Evolutionary conservation across 1,284 basidiomycete species (phyloP).

Genomic region (Clitocybe nebularis): DNA sequence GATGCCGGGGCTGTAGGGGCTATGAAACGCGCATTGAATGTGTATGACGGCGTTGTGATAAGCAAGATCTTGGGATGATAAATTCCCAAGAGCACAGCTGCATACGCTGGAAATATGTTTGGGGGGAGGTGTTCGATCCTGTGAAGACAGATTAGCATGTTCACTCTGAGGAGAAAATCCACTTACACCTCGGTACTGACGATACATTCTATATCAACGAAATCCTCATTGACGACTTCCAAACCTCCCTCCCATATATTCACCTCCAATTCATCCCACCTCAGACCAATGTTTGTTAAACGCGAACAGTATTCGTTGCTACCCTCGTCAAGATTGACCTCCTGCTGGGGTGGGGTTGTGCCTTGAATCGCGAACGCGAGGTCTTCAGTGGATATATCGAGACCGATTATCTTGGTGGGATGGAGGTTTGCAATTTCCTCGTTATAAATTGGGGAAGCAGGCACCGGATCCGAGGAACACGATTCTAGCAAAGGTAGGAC

Average conservation of each 20-base stretch:
- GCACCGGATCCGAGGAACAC: conserved; percentile 18
- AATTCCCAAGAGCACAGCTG: conserved; percentile 75
- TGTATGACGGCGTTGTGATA: conserved; percentile 87
- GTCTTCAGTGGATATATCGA: conserved; percentile 57
- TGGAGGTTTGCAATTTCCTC: conserved; percentile 58
- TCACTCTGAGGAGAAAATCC: conserved; percentile 4
- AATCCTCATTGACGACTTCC: conserved; percentile 69
- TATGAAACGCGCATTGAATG: conserved; percentile 85
- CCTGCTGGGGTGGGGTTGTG: conserved; percentile 34
- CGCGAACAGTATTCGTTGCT: conserved; percentile 15
- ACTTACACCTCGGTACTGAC: conserved; percentile 84
- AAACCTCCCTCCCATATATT: conserved; percentile 84
- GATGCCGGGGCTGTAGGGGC: conserved; percentile 45
- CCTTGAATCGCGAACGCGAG: conserved; percentile 48
- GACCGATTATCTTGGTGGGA: conserved; percentile 53
- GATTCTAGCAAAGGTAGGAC: conserved; percentile 24
- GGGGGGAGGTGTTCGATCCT: conserved; percentile 88
- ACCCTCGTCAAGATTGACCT: conserved; percentile 17
- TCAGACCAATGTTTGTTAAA: conserved; percentile 26
- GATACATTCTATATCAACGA: conserved; percentile 79
- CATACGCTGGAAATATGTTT: conserved; percentile 69
- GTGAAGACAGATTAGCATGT: conserved; percentile 10
- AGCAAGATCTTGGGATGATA: conserved; percentile 81
- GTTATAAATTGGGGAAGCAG: conserved; percentile 26
- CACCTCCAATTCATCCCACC: conserved; percentile 76